Percentiles rank a stretch among this genome's conserved stretches.
Evolutionary conservation across 2,329 filamentous ascomycete genomes (phyloP).

Genomic region (Colletotrichum lini): DNA sequence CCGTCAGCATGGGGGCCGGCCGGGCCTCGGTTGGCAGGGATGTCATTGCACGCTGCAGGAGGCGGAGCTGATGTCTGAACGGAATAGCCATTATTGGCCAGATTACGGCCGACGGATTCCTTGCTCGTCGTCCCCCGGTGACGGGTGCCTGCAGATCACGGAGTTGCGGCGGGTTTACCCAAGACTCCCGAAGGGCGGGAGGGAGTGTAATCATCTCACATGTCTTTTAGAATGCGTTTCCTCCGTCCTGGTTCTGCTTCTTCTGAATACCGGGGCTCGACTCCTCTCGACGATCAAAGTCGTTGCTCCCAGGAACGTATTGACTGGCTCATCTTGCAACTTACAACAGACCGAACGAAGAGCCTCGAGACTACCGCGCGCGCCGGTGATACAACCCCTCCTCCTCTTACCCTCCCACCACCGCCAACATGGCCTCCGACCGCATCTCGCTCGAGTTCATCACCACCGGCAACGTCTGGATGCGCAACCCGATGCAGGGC

Average conservation of each 20-base stretch:
- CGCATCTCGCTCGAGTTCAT: conserved; percentile 39
- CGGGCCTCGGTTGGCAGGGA: conserved; percentile 3
- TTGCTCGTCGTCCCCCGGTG: not conserved
- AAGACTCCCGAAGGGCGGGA: not conserved
- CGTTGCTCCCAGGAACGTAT: too few relatives aligned
- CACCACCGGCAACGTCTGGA: conserved; percentile 45
- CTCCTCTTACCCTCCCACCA: not conserved
- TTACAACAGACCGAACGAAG: too few relatives aligned
- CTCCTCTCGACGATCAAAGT: not conserved
- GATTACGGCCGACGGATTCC: conserved; percentile 30
- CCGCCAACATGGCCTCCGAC: conserved; percentile 11
- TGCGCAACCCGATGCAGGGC: conserved; percentile 40
- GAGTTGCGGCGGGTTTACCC: not conserved
- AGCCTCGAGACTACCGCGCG: too few relatives aligned
- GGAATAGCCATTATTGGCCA: conserved; percentile 25
- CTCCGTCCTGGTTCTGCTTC: too few relatives aligned
- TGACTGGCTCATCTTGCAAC: too few relatives aligned
- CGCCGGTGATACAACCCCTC: too few relatives aligned
- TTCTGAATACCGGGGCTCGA: not conserved
- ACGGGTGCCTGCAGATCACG: conserved; percentile 9
- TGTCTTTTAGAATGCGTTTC: too few relatives aligned
- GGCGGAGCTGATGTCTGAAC: conserved; percentile 24
- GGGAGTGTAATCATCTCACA: not conserved
- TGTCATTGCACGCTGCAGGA: not conserved
- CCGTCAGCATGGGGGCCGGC: not conserved